Conservation (phyloP, 2,329 filamentous ascomycete genomes). For the Ambrosiella xylebori region DNA sequence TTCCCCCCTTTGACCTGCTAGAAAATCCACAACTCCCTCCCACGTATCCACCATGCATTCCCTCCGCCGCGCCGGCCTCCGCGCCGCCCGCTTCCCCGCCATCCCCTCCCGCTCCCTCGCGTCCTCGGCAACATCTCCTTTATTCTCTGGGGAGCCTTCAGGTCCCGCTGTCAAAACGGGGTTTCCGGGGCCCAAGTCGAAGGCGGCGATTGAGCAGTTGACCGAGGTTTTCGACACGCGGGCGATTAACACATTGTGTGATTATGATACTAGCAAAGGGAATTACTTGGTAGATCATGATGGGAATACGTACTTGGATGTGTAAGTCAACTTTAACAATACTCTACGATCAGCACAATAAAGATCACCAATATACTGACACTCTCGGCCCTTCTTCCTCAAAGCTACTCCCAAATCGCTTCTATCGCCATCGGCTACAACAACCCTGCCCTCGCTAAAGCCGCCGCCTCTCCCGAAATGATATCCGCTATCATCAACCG, state of each 20-base stretch:
- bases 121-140: slow-evolving; percentile 17
- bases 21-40: not conserved
- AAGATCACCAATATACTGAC: not conserved
- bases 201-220: slow-evolving; percentile 51
- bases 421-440: slow-evolving; percentile 74
- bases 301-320: slow-evolving; percentile 55
- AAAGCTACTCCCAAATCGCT: slow-evolving; percentile 61
- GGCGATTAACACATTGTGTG: slow-evolving; percentile 66
- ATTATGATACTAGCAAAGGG: slow-evolving; percentile 57
- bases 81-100: slow-evolving; percentile 14
- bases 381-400: not conserved
- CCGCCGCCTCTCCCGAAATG: slow-evolving; percentile 55
- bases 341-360: not conserved
- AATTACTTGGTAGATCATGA: slow-evolving; percentile 68
- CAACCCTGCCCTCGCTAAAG: slow-evolving; percentile 49
- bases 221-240: slow-evolving; percentile 70
- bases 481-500: slow-evolving; percentile 57
- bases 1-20: not conserved
- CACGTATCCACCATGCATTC: not conserved
- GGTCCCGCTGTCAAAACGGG: slow-evolving; percentile 35
- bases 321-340: slow-evolving; percentile 29
- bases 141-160: slow-evolving; percentile 33
- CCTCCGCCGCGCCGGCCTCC: slow-evolving; percentile 11
- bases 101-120: slow-evolving; percentile 13
- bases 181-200: slow-evolving; percentile 62